Evolutionary conservation across 2,329 filamentous ascomycete genomes (phyloP).

Genomic region (Pseudogymnoascus sp.): DNA sequence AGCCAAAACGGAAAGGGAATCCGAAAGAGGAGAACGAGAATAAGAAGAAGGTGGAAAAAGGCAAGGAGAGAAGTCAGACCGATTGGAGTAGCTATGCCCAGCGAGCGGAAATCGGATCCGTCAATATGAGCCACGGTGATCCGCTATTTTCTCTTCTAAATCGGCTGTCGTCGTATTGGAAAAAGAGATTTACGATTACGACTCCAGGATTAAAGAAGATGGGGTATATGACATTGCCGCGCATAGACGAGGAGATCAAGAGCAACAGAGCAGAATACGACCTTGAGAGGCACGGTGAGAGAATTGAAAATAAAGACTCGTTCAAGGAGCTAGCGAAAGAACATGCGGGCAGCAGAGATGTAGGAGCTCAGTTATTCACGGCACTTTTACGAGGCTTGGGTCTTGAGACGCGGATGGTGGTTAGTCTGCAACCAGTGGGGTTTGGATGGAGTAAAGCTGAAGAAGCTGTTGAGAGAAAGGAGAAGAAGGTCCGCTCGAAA

Average conservation of each 20-base stretch:
- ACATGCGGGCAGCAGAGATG: constrained; percentile 74
- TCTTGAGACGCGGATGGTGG: constrained; percentile 73
- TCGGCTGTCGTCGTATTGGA: constrained; percentile 78
- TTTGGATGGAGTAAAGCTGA: constrained; percentile 88
- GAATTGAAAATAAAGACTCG: constrained; percentile 54
- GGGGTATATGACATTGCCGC: constrained; percentile 74
- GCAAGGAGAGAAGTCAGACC: constrained; percentile 36
- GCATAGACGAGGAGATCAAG: constrained; percentile 64
- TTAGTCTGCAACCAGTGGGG: constrained; percentile 75
- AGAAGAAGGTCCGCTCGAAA: constrained; percentile 23
- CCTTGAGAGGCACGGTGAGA: constrained; percentile 63
- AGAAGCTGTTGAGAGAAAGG: constrained; percentile 48
- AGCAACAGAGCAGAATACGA: constrained; percentile 55
- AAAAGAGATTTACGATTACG: constrained; percentile 67
- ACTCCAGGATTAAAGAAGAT: constrained; percentile 77
- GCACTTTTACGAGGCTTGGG: constrained; percentile 72
- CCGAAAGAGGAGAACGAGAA: constrained; percentile 29
- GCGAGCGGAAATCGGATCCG: constrained; percentile 57
- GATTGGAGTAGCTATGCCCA: constrained; percentile 68
- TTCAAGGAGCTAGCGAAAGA: constrained; percentile 60
- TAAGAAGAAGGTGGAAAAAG: constrained; percentile 27
- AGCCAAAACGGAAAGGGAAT: constrained; percentile 30
- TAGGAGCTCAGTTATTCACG: constrained; percentile 83
- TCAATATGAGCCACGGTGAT: constrained; percentile 75
- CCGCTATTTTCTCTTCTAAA: constrained; percentile 70